Evolutionary conservation across 23 red algal species (phyloP), one percentile per base, ranked within the genome.

Genomic region (Agarophyton chilense): DNA sequence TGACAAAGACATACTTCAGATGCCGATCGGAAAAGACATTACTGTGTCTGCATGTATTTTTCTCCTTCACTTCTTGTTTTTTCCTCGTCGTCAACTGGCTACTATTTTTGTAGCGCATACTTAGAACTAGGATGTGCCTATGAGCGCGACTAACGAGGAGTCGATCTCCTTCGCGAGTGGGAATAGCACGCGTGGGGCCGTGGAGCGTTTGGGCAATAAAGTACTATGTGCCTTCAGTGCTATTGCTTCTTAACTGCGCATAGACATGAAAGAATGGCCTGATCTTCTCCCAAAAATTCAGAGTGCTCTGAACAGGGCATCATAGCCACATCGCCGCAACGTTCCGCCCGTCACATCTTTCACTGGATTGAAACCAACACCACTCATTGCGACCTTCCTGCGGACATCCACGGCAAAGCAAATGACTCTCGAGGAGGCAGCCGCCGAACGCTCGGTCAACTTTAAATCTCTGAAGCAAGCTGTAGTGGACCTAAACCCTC

Each of bases 361-460:
- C 28, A 61, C 56, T 28, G 56, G 56, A 12, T 28, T 61, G 7
- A 17, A 61, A 28, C 9, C 62, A 4, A 28, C 83, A 42, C 83
- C 62, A 38, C 65, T 62, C 4, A 74, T 87, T 28, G 31, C 35
- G 7, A 87, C 83, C 31, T 74, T 87, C n/a, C 32, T 87, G 31
- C 11, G 79, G 16, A 36, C 54, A 19, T 10, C 21, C 14, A 83
- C 79, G 5, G 11, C 54, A 32, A 40, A 7, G 16, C 3, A 10
- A 14, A 38, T 83, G 22, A 64, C 53, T 40, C 7, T 83, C 55
- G 35, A 5, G 7, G 79, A 83, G 4, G 54, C 79, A 38, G 61
- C 73, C 28, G 4, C 17, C 18, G 64, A 87, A 62, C 35, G 41
- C 5, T n/a, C 17, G 4, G 18, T 87, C 6, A 87, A 87, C 43